phyloP scores from a whole-genome alignment of 352 stramenopile species.

The Phytophthora kernoviae region DNA sequence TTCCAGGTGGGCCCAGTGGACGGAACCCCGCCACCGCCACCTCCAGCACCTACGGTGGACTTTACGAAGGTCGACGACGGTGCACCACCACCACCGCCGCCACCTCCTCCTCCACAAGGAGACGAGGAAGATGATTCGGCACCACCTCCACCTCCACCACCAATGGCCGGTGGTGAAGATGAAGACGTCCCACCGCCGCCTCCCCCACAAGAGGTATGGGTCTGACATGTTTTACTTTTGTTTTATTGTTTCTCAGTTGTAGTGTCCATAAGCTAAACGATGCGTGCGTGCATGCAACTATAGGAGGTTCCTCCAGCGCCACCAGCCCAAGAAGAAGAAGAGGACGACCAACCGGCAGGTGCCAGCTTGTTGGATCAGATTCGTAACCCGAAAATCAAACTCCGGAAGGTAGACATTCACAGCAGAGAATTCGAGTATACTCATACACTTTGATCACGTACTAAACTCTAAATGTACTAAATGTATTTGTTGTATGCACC shows the following conservation, averaged over 20 bases:
- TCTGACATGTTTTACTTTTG: neutral
- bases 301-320: slow-evolving; percentile 41
- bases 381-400: slow-evolving; percentile 59
- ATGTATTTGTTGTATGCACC: neutral
- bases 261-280: neutral
- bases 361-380: slow-evolving; percentile 65
- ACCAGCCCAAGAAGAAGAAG: slow-evolving; percentile 26
- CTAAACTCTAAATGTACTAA: neutral
- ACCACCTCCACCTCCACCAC: slow-evolving; percentile 48
- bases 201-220: slow-evolving; percentile 40
- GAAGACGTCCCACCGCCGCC: slow-evolving; percentile 58
- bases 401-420: slow-evolving; percentile 43
- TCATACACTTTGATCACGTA: neutral
- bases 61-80: slow-evolving; percentile 53
- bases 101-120: slow-evolving; percentile 42
- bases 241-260: neutral
- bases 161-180: slow-evolving; percentile 35
- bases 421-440: neutral
- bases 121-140: slow-evolving; percentile 47
- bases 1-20: slow-evolving; percentile 76
- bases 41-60: slow-evolving; percentile 60
- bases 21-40: slow-evolving; percentile 61
- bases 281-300: neutral
- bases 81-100: slow-evolving; percentile 59
- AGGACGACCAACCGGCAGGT: slow-evolving; percentile 34